Percentiles rank a stretch among this genome's conserved stretches.
phyloP scores from a whole-genome alignment of 768 basidiomycete species.

The Suillus luteus region DNA sequence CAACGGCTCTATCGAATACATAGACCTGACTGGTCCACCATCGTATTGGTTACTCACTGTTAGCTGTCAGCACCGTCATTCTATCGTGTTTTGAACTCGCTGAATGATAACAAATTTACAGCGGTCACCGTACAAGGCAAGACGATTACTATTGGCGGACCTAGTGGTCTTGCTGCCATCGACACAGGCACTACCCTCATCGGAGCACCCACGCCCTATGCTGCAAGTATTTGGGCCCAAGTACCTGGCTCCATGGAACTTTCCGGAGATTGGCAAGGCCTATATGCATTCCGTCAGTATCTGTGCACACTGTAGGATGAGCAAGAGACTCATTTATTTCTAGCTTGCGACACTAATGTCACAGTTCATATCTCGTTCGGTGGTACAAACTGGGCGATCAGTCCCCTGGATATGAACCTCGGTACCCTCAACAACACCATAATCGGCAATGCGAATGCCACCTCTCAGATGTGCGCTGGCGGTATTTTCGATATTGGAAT shows the following conservation, averaged over 20 bases:
- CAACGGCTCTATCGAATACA: conserved; percentile 69
- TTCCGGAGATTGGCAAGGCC: conserved; percentile 53
- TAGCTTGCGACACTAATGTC: conserved; percentile 73
- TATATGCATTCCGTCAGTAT: conserved; percentile 75
- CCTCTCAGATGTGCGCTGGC: conserved; percentile 49
- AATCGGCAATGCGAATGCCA: conserved; percentile 28
- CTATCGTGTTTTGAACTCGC: not conserved
- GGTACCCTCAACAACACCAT: conserved; percentile 42
- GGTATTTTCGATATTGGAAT: conserved; percentile 74
- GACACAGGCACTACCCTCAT: conserved; percentile 96
- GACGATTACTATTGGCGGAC: conserved; percentile 44
- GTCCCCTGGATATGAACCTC: conserved; percentile 76
- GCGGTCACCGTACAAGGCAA: conserved; percentile 63
- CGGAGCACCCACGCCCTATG: conserved; percentile 71
- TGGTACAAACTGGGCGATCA: conserved; percentile 77
- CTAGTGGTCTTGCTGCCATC: conserved; percentile 65
- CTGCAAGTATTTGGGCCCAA: conserved; percentile 61
- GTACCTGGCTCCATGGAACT: conserved; percentile 59
- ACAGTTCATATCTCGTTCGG: conserved; percentile 73
- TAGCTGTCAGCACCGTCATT: conserved; percentile 40
- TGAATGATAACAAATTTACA: conserved; percentile 27
- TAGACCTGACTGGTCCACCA: conserved; percentile 32
- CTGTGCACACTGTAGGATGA: not conserved
- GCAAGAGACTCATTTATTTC: conserved; percentile 10
- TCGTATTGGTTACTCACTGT: conserved; percentile 65